These are phyloP conservation scores for Hypericum perforatum DNA, from an alignment of 345 rosid genomes.

Conservation along the genomic window DNA sequence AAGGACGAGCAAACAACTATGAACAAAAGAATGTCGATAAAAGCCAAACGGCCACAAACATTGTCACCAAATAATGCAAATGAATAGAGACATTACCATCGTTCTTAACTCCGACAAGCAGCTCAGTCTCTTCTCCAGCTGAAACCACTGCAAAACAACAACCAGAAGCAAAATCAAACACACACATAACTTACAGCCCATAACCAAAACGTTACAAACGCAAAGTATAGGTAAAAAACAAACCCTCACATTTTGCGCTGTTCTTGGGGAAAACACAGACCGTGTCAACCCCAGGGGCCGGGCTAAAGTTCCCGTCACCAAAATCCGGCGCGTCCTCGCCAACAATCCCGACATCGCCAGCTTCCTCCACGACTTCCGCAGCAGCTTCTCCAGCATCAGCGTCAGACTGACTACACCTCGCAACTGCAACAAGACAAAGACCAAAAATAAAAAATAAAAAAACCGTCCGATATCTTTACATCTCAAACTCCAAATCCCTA, in stretches of 20 bases:
- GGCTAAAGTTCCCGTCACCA: conserved; percentile 32
- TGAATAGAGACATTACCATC: conserved; percentile 42
- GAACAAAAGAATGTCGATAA: not conserved
- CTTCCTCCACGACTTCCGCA: conserved; percentile 33
- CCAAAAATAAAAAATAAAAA: not conserved
- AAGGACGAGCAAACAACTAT: conserved; percentile 1
- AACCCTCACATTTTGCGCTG: conserved; percentile 44
- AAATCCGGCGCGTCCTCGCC: conserved; percentile 54
- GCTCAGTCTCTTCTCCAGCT: conserved; percentile 73
- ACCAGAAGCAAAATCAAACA: conserved; percentile 5
- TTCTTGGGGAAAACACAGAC: conserved; percentile 71
- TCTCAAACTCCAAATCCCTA: not conserved
- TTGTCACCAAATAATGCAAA: conserved; percentile 3
- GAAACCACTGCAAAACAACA: conserved; percentile 41
- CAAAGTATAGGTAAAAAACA: not conserved
- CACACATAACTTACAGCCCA: not conserved
- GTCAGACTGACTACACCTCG: conserved; percentile 60
- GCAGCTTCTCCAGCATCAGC: conserved; percentile 35
- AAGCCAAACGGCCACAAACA: not conserved
- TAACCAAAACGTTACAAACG: not conserved
- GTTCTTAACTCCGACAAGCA: conserved; percentile 78
- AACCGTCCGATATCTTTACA: not conserved
- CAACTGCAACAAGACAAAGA: conserved; percentile 27
- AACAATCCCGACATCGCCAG: conserved; percentile 51
- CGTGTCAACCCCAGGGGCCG: conserved; percentile 64